A percentile compares a stretch with the other conserved stretches of the same genome.
Evolutionary conservation across 2,329 filamentous ascomycete genomes (phyloP).

Genomic region (Penicillium glabrum): DNA sequence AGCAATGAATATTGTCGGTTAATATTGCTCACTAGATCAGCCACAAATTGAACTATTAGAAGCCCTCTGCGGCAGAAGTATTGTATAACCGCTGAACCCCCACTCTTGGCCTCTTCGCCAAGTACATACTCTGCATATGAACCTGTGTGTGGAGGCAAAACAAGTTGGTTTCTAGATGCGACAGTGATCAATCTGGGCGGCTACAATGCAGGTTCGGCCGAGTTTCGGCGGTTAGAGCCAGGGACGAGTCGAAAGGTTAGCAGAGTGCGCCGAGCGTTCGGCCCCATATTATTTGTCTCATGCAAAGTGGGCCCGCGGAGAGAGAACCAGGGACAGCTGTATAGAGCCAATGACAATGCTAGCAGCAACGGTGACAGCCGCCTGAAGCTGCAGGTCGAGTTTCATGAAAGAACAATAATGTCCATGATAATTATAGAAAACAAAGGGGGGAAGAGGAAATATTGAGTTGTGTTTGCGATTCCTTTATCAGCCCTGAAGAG

Average conservation of each 20-base stretch:
- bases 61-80: background rate
- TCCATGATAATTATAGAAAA: background rate
- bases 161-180: background rate
- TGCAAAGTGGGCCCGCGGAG: slow-evolving; percentile 2
- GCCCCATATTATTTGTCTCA: slow-evolving; percentile 7
- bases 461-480: background rate
- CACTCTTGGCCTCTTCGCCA: too few relatives aligned
- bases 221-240: background rate
- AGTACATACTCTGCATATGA: too few relatives aligned
- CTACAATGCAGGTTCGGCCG: background rate
- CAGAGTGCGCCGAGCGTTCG: background rate
- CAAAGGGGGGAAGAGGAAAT: background rate
- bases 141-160: background rate
- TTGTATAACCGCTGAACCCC: background rate
- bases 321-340: background rate
- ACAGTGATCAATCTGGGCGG: background rate
- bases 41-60: background rate
- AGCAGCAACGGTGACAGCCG: background rate
- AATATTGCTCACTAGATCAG: background rate
- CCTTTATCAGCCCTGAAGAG: slow-evolving; percentile 11
- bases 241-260: background rate
- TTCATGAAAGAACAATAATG: background rate
- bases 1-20: background rate
- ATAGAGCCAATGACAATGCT: background rate
- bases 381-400: background rate